Evolutionary conservation across 78 protist species (phyloP).

Genomic region (Chrysochromulina parva): DNA sequence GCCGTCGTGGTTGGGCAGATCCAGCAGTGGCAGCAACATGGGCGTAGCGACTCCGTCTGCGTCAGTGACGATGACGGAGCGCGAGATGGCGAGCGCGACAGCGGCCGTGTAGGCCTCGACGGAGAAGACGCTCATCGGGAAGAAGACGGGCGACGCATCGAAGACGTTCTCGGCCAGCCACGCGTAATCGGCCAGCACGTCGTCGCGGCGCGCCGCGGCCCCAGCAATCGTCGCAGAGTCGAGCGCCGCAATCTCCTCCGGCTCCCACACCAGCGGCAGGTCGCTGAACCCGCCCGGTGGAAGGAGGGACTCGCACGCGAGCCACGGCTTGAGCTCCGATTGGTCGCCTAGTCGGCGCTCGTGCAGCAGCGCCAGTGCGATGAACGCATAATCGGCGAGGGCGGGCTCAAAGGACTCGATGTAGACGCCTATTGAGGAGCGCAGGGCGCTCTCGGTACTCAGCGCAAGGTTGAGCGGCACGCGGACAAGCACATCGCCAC

Average conservation of each 20-base stretch:
- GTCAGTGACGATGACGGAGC: background rate
- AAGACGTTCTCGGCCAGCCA: conserved; percentile 13
- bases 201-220: background rate
- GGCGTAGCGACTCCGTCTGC: no score
- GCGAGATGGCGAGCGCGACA: background rate
- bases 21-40: background rate
- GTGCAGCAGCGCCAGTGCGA: background rate
- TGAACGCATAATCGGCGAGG: background rate
- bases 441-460: background rate
- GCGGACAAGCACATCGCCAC: background rate
- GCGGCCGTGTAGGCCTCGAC: background rate
- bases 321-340: background rate
- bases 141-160: background rate
- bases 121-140: background rate
- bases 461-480: background rate
- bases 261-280: background rate
- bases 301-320: background rate
- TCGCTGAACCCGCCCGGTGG: background rate
- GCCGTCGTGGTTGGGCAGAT: background rate
- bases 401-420: background rate
- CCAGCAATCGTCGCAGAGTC: background rate
- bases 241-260: background rate
- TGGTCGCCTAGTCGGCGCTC: background rate
- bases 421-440: background rate
- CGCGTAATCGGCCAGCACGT: background rate